Evolutionary conservation across 495 filamentous ascomycete species (phyloP).

Genomic region (Neurospora sp.): DNA sequence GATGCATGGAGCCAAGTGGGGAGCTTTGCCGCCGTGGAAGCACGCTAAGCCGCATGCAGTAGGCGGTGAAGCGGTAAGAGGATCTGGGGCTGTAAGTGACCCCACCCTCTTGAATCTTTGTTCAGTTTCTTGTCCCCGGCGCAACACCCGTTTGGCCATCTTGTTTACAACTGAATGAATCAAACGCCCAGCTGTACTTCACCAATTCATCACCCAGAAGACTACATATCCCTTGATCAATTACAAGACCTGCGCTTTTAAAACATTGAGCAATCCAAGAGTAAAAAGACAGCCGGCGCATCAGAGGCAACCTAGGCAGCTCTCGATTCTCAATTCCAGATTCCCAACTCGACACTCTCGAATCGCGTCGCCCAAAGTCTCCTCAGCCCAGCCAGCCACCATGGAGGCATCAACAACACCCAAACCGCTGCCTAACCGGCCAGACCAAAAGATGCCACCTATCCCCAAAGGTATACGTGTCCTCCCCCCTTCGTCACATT

Average conservation of each 20-base stretch:
- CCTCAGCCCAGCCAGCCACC: neutral
- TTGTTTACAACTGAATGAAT: neutral
- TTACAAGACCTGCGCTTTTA: neutral
- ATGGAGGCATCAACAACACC: constrained; percentile 1
- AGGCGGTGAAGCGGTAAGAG: neutral
- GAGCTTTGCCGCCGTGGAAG: neutral
- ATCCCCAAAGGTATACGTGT: constrained; percentile 34
- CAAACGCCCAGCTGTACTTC: neutral
- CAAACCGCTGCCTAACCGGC: constrained; percentile 13
- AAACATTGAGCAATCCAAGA: neutral
- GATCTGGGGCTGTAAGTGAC: neutral
- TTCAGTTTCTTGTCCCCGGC: neutral
- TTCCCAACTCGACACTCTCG: neutral
- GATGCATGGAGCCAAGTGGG: neutral
- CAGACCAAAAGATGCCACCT: constrained; percentile 30
- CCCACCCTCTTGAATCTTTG: neutral
- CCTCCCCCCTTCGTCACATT: neutral
- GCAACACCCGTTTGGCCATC: neutral
- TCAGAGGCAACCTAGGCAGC: neutral
- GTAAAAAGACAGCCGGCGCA: neutral
- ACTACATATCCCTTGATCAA: neutral
- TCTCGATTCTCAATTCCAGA: neutral
- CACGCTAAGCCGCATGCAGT: neutral
- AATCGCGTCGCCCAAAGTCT: neutral
- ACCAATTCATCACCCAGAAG: neutral